phyloP scores from a whole-genome alignment of 2,329 filamentous ascomycete species.

The Verticillium longisporum region DNA sequence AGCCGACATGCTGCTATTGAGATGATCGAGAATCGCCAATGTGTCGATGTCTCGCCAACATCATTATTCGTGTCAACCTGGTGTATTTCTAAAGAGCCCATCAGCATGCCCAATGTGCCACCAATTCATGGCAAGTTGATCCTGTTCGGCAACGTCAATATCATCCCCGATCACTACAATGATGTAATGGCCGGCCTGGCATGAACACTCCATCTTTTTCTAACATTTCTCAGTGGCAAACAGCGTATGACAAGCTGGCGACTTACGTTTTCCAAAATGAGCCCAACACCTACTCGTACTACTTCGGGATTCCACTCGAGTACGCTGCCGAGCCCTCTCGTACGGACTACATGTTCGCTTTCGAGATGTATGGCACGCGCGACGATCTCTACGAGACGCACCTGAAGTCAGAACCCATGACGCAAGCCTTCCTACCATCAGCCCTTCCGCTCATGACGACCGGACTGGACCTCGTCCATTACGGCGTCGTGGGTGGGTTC shows the following conservation, averaged over 20 bases:
- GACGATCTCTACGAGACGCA: constrained; percentile 16
- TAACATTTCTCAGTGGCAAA: constrained; percentile 25
- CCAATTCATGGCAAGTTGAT: constrained; percentile 2
- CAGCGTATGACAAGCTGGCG: constrained; percentile 29
- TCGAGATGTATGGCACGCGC: constrained; percentile 13
- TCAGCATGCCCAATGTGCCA: background rate
- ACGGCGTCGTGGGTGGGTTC: constrained; percentile 13
- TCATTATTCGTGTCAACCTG: background rate
- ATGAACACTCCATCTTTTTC: background rate
- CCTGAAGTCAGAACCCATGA: constrained; percentile 14
- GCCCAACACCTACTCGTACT: constrained; percentile 30
- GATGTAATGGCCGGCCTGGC: constrained; percentile 14
- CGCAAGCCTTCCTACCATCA: constrained; percentile 11
- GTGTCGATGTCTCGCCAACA: background rate
- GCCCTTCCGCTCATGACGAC: constrained; percentile 15
- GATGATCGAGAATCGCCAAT: too few relatives aligned
- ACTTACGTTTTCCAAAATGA: constrained; percentile 25
- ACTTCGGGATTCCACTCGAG: constrained; percentile 30
- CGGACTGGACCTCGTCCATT: constrained; percentile 16
- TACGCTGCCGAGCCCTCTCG: constrained; percentile 13
- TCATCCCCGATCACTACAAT: constrained; percentile 25
- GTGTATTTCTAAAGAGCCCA: background rate
- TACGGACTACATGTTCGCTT: constrained; percentile 16
- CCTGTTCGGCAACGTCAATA: constrained; percentile 24
- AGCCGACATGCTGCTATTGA: too few relatives aligned